A percentile compares a stretch with the other conserved stretches of the same genome.
These are phyloP conservation scores for Ocimum tenuiflorum DNA, from an alignment of 257 asterid genomes.

Conservation along the genomic window DNA sequence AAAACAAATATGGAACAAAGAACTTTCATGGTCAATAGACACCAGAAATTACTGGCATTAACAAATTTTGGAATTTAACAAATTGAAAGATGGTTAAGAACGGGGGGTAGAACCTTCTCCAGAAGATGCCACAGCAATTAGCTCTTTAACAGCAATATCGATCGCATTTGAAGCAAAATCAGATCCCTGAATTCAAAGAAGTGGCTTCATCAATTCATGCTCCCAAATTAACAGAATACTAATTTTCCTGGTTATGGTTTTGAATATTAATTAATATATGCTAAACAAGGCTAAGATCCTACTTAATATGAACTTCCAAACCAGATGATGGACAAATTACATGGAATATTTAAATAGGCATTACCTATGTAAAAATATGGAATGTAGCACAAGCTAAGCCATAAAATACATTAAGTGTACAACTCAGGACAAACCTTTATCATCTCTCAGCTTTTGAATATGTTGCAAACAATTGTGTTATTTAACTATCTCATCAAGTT, in stretches of 20 bases:
- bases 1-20: too few species aligned
- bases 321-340: too few species aligned
- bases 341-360: too few species aligned
- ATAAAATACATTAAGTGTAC: background rate
- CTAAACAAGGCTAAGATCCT: too few species aligned
- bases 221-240: background rate
- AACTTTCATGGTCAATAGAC: background rate
- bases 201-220: conserved; percentile 12
- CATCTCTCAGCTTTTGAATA: background rate
- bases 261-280: too few species aligned
- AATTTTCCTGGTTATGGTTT: background rate
- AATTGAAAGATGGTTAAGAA: background rate
- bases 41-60: conserved; percentile 1
- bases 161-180: conserved; percentile 63
- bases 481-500: too few species aligned
- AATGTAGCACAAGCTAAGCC: too few species aligned
- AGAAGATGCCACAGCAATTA: conserved; percentile 52
- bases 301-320: too few species aligned
- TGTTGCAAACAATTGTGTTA: background rate
- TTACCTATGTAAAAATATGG: too few species aligned
- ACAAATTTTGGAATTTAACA: conserved; percentile 12
- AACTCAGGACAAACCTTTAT: background rate
- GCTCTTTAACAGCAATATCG: conserved; percentile 65
- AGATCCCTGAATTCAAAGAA: conserved; percentile 45
- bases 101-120: conserved; percentile 49